A percentile compares a stretch with the other conserved stretches of the same genome.
Evolutionary conservation across 352 stramenopile genomes (phyloP).

Genomic region (Phytophthora agathidicida): DNA sequence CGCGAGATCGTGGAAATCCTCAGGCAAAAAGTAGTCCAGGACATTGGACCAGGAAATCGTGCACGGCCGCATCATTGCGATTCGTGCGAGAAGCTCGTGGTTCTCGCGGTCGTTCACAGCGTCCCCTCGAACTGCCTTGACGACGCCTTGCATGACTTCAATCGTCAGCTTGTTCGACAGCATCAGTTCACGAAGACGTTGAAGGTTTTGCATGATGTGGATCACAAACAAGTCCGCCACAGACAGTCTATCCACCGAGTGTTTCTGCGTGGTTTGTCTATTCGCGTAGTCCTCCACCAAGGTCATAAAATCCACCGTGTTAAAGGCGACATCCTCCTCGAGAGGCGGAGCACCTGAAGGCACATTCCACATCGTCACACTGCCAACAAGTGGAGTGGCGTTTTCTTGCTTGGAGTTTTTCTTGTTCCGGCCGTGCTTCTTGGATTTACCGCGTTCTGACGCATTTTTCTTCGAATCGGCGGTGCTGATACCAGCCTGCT

Average conservation of each 20-base stretch:
- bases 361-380: conserved; percentile 10
- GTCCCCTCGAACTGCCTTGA: conserved; percentile 6
- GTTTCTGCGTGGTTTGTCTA: conserved; percentile 1
- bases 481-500: not conserved
- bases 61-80: conserved; percentile 22
- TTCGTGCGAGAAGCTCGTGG: conserved; percentile 5
- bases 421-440: conserved; percentile 2
- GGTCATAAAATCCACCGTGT: conserved; percentile 8
- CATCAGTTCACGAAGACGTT: conserved; percentile 15
- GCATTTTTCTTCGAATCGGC: not conserved
- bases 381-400: not conserved
- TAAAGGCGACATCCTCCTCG: conserved; percentile 2
- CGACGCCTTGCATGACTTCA: conserved; percentile 12
- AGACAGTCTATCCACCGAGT: conserved; percentile 6
- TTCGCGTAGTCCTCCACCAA: conserved; percentile 8
- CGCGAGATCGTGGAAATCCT: conserved; percentile 29
- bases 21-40: conserved; percentile 24
- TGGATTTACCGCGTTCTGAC: not conserved
- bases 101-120: conserved; percentile 2
- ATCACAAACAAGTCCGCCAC: conserved; percentile 21
- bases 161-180: conserved; percentile 11
- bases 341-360: conserved; percentile 2
- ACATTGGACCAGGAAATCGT: conserved; percentile 32
- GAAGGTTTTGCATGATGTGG: conserved; percentile 16
- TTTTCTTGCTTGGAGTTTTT: not conserved